Conservation (phyloP, 768 basidiomycete species). For the Tulasnella sp. region DNA sequence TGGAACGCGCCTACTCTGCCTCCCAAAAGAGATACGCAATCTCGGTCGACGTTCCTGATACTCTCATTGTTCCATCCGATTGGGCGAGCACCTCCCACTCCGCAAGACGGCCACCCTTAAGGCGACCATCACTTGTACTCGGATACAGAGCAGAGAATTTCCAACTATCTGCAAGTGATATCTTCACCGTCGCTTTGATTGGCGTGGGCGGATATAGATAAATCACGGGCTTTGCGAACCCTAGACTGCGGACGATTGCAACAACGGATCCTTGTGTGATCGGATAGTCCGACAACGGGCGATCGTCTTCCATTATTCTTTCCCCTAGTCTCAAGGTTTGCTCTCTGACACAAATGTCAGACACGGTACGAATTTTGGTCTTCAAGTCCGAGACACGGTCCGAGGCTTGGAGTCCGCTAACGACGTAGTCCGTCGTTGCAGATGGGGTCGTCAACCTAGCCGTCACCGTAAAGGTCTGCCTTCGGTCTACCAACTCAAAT, state of each 20-base stretch:
- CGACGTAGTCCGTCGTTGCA: not conserved
- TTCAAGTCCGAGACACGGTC: not conserved
- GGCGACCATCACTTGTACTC: not conserved
- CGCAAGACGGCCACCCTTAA: not conserved
- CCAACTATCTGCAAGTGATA: slow-evolving; percentile 21
- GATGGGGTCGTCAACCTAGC: not conserved
- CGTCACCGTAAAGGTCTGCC: not conserved
- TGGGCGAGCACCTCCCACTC: not conserved
- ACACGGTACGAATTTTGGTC: not conserved
- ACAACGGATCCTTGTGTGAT: not conserved
- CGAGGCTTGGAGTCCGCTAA: not conserved
- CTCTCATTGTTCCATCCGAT: not conserved
- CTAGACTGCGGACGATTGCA: not conserved
- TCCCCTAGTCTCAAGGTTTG: not conserved
- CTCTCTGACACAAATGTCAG: not conserved
- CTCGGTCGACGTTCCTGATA: not conserved
- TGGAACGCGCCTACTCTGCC: not conserved
- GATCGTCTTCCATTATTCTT: not conserved
- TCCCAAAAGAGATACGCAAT: not conserved
- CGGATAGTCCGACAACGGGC: not conserved
- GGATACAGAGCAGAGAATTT: not conserved
- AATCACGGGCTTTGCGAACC: slow-evolving; percentile 27
- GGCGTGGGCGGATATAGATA: slow-evolving; percentile 26
- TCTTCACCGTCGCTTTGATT: slow-evolving; percentile 21
- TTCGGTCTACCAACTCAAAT: not conserved